Conservation (phyloP, 1,284 basidiomycete genomes). For the Rhodofomes roseus region DNA sequence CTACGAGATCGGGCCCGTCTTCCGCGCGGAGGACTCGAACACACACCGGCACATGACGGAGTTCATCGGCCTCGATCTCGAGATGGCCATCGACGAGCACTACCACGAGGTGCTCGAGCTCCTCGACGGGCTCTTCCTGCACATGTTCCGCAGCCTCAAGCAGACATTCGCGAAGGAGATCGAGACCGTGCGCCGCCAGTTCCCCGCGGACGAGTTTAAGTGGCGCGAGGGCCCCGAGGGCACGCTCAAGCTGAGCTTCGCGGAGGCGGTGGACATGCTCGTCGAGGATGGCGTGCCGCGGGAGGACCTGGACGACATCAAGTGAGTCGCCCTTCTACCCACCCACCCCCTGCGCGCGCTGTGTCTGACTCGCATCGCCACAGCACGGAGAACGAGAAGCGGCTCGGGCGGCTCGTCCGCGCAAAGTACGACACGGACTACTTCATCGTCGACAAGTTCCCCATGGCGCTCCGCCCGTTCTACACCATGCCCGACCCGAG, state of each 20-base stretch:
- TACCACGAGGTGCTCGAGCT: slow-evolving; percentile 95
- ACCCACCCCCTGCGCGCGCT: neutral
- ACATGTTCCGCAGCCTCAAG: slow-evolving; percentile 81
- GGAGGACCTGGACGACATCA: slow-evolving; percentile 81
- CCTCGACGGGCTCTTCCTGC: slow-evolving; percentile 80
- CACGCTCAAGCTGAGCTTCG: slow-evolving; percentile 81
- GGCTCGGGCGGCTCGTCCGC: slow-evolving; percentile 85
- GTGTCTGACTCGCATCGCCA: slow-evolving; percentile 1
- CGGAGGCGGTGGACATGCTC: slow-evolving; percentile 85
- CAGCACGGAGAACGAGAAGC: slow-evolving; percentile 91
- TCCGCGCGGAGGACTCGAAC: slow-evolving; percentile 98
- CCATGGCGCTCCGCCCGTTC: slow-evolving; percentile 89
- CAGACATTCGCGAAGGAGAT: slow-evolving; percentile 81
- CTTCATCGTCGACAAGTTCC: slow-evolving; percentile 98
- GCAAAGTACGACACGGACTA: slow-evolving; percentile 96
- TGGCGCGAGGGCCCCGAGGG: slow-evolving; percentile 81
- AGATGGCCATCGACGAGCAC: slow-evolving; percentile 98
- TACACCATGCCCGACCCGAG: slow-evolving; percentile 97
- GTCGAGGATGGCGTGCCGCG: slow-evolving; percentile 78
- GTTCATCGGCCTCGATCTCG: slow-evolving; percentile 98
- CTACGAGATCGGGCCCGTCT: slow-evolving; percentile 95
- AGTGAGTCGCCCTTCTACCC: slow-evolving; percentile 43
- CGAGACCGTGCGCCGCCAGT: slow-evolving; percentile 79
- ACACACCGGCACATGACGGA: slow-evolving; percentile 99
- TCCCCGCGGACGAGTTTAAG: slow-evolving; percentile 88